Conservation (phyloP, 2,329 filamentous ascomycete species). For the Cercospora sojina region DNA sequence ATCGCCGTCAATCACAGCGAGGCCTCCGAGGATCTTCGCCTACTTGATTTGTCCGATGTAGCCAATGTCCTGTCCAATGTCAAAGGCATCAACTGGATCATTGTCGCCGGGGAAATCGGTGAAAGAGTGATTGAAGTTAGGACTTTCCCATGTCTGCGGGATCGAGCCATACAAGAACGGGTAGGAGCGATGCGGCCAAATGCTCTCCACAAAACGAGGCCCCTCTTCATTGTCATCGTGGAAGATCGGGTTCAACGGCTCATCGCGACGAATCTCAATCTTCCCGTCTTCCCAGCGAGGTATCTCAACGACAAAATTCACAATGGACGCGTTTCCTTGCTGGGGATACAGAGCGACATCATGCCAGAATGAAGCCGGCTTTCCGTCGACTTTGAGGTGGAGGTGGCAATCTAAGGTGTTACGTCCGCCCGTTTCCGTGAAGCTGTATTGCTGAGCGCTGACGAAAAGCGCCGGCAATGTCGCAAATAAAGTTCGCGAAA, state of each 20-base stretch:
- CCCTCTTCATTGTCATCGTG: constrained; percentile 8
- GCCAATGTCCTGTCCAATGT: constrained; percentile 2
- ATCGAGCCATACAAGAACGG: constrained; percentile 8
- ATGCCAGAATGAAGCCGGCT: constrained; percentile 7
- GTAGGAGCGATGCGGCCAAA: constrained; percentile 7
- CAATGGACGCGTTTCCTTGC: not conserved
- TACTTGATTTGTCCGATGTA: not conserved
- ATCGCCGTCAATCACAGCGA: constrained; percentile 4
- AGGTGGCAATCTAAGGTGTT: not conserved
- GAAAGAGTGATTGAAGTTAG: constrained; percentile 4
- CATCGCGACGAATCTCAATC: constrained; percentile 6
- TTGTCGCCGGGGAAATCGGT: constrained; percentile 1
- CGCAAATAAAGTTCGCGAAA: not conserved
- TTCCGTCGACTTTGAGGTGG: not conserved
- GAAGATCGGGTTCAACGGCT: constrained; percentile 4
- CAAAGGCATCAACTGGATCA: constrained; percentile 7
- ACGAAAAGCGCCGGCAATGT: not conserved
- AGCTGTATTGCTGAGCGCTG: constrained; percentile 6
- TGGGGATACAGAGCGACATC: not conserved
- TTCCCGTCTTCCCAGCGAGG: constrained; percentile 6
- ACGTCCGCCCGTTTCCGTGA: constrained; percentile 3
- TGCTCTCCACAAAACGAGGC: constrained; percentile 1
- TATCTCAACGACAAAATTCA: constrained; percentile 5
- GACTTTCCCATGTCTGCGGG: constrained; percentile 9
- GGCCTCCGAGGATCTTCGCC: not conserved